Percentiles rank a stretch among this genome's conserved stretches.
These are phyloP conservation scores for Pseudonitzschia delicatissima DNA, from an alignment of 108 stramenopile genomes.

Conservation along the genomic window DNA sequence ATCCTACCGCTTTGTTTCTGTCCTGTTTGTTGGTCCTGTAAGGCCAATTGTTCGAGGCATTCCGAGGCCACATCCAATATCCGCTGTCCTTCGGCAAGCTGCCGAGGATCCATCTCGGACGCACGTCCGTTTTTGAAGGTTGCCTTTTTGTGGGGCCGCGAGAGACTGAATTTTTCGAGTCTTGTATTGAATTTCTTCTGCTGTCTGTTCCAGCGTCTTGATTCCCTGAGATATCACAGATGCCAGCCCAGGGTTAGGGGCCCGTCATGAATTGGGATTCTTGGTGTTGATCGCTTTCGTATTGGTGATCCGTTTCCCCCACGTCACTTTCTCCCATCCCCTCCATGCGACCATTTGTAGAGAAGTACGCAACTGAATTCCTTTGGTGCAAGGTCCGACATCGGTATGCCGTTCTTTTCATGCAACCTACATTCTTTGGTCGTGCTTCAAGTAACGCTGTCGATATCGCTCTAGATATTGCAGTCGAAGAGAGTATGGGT, in stretches of 20 bases:
- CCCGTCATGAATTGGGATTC: background rate
- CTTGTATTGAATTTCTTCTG: slow-evolving; percentile 28
- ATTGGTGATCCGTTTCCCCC: background rate
- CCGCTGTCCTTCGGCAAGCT: slow-evolving; percentile 32
- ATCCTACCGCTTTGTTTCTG: background rate
- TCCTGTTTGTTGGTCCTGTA: background rate
- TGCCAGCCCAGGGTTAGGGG: slow-evolving; percentile 33
- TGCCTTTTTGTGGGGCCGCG: slow-evolving; percentile 5
- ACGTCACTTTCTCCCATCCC: background rate
- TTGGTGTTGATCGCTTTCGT: background rate
- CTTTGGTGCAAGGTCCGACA: background rate
- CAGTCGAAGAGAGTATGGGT: too few species aligned
- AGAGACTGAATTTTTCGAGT: slow-evolving; percentile 12
- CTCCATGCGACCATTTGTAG: background rate
- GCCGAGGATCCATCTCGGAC: slow-evolving; percentile 15
- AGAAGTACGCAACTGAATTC: too few species aligned
- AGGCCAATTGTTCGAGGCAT: slow-evolving; percentile 22
- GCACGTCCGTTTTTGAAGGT: slow-evolving; percentile 4
- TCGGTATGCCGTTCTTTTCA: too few species aligned
- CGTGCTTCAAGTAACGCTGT: too few species aligned
- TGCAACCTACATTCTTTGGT: too few species aligned
- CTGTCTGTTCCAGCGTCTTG: slow-evolving; percentile 15
- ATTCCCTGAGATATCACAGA: slow-evolving; percentile 37
- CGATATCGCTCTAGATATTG: too few species aligned
- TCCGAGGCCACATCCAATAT: slow-evolving; percentile 29